Evolutionary conservation across 179 eudicot genomes (phyloP), one percentile per base, ranked within the genome.

Genomic region (Camellia oleifera): DNA sequence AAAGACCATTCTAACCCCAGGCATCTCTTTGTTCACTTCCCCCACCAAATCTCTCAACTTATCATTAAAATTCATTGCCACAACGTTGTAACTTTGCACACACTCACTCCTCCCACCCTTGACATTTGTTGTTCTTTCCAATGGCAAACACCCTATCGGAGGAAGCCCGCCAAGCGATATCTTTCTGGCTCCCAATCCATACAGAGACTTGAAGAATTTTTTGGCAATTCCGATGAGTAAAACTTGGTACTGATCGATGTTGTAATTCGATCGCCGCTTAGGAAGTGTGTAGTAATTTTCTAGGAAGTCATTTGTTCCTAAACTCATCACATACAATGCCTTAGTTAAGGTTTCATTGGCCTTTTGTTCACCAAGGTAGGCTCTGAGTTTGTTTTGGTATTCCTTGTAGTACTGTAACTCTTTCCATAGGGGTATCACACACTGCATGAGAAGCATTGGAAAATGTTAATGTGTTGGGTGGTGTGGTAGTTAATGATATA

Each of bases 111-210:
- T 42, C 18, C 76, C 82, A 7, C 44, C 56, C n/a, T 77, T 1
- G 42, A 88, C 5, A 83, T 94, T 90, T 11, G 70, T 52, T 0
- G 92, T 82, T 81, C 98, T 88, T 80, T 93, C 94, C 69, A 93
- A 74, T 0, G 98, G 98, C 85, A 94, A 79, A 60, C 98, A 94
- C 3, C 98, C 98, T 88, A 94, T 93, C 0, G 97, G 94, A 18
- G 89, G 86, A 20, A 94, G 71, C 20, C 95, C 98, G 0, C 87
- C 84, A 0, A 91, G 40, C 11, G 95, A 86, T 6, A 94, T 71
- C 54, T 94, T 94, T 12, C 97, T 72, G 1, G 89, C 98, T 32
- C 98, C 98, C 0, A 93, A 87, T 2, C 40, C 42, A 56, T 93
- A 93, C 0, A 93, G 78, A 0, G 72, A 54, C 65, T 65, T 70